These are phyloP conservation scores for Scedosporium dehoogii DNA, from an alignment of 2,329 filamentous ascomycete genomes.

Conservation along the genomic window DNA sequence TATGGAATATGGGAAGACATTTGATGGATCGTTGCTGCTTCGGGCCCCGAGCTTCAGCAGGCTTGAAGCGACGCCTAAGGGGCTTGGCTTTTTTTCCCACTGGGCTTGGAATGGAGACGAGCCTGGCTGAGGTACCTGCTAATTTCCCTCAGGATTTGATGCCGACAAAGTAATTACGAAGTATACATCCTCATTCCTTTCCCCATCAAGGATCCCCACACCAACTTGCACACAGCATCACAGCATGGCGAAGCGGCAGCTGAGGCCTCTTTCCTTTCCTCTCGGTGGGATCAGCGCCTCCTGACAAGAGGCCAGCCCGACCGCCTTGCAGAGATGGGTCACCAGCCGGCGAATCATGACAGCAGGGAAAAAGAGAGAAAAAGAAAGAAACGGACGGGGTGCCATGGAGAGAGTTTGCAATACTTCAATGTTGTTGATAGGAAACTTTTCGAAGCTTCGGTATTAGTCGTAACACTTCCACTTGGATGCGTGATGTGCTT, in stretches of 20 bases:
- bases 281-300: background rate
- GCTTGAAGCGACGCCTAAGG: background rate
- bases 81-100: background rate
- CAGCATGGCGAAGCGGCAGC: background rate
- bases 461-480: too few relatives aligned
- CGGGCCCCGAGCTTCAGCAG: background rate
- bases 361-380: too few relatives aligned
- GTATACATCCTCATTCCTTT: background rate
- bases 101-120: background rate
- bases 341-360: too few relatives aligned
- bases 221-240: background rate
- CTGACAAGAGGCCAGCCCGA: background rate
- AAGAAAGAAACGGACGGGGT: too few relatives aligned
- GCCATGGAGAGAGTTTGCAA: too few relatives aligned
- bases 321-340: too few relatives aligned
- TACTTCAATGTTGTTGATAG: too few relatives aligned
- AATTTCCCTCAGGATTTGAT: background rate
- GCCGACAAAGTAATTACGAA: background rate
- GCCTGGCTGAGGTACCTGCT: background rate
- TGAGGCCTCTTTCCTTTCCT: background rate
- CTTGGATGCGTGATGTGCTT: too few relatives aligned
- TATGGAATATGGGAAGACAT: too few relatives aligned
- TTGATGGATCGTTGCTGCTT: background rate
- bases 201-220: background rate
- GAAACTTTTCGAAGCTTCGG: too few relatives aligned